Evolutionary conservation across 2,329 filamentous ascomycete genomes (phyloP), one percentile per base, ranked within the genome.

Genomic region (Colletotrichum eleusines): DNA sequence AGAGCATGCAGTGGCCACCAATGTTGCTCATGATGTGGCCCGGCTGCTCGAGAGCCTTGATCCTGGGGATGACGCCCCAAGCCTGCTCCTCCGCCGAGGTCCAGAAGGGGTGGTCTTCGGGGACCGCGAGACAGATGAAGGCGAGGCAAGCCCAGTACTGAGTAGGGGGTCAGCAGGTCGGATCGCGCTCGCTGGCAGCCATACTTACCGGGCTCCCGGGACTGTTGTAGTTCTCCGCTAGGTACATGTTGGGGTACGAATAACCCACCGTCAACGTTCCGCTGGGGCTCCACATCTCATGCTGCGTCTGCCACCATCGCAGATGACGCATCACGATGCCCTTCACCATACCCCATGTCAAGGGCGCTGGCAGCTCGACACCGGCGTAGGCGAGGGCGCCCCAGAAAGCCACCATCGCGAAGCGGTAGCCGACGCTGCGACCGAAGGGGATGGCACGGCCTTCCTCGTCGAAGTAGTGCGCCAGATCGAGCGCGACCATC

Each of bases 351-450:
- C 93, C 92, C 92, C 92, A 94, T 2, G 90, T 92, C 63, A 95
- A 81, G 0, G 92, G 92, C 9, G 84, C 85, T 0, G 92, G 92
- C 6, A 94, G 85, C 63, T 94, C 91, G 61, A 94, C 90, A 74
- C 90, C 90, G 5, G 92, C 92, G 75, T 94, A 94, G 1, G 91
- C 93, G 35, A 94, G 81, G 0, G 92, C 91, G 16, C 91, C 90
- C 92, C 92, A 95, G 81, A 95, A 95, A 0, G 90, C 92, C n/a
- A 91, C 90, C 90, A 94, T 94, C 59, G 92, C 92, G 78, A 94
- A 95, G n/a, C 92, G 88, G 78, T 95, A 95, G 8, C 91, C 93
- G 60, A 95, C 87, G 63, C 91, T 93, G 58, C 93, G 88, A 4
- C 93, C 93, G 74, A 94, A 95, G 0, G 93, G 92, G 62, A 94